Evolutionary conservation across 2,329 filamentous ascomycete genomes (phyloP).

Genomic region (Fusarium zealandicum): DNA sequence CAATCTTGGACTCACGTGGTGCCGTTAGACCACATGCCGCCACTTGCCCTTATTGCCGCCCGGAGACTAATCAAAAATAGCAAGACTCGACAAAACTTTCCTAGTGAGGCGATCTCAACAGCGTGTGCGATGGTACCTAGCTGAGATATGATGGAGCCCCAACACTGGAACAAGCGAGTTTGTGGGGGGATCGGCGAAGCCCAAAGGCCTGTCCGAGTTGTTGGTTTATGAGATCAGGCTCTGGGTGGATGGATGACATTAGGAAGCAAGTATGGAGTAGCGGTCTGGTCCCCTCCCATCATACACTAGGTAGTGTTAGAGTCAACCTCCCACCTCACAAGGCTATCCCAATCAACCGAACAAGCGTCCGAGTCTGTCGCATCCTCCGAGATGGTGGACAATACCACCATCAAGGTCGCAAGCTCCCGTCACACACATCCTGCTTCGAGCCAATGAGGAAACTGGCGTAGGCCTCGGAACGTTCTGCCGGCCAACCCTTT

Average conservation of each 20-base stretch:
- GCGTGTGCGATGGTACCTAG: conserved; percentile 30
- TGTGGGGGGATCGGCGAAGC: conserved; percentile 24
- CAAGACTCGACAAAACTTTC: conserved; percentile 5
- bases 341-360: not conserved
- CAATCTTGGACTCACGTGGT: conserved; percentile 31
- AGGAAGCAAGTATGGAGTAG: not conserved
- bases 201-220: not conserved
- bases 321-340: conserved; percentile 4
- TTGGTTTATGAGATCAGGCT: conserved; percentile 5
- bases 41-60: conserved; percentile 8
- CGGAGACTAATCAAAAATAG: not conserved
- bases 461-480: conserved; percentile 8
- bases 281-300: not conserved
- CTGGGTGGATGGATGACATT: not conserved
- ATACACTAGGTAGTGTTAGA: not conserved
- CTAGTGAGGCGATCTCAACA: conserved; percentile 16
- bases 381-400: conserved; percentile 7
- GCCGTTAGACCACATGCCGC: conserved; percentile 23
- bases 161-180: conserved; percentile 8
- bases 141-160: conserved; percentile 30
- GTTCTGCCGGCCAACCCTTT: conserved; percentile 17
- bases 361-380: conserved; percentile 1
- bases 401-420: conserved; percentile 16
- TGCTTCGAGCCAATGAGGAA: conserved; percentile 21
- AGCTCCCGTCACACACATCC: conserved; percentile 28